Percentiles rank a stretch among this genome's conserved stretches.
phyloP scores from a whole-genome alignment of 345 rosid genomes.

The Moringa oleifera region DNA sequence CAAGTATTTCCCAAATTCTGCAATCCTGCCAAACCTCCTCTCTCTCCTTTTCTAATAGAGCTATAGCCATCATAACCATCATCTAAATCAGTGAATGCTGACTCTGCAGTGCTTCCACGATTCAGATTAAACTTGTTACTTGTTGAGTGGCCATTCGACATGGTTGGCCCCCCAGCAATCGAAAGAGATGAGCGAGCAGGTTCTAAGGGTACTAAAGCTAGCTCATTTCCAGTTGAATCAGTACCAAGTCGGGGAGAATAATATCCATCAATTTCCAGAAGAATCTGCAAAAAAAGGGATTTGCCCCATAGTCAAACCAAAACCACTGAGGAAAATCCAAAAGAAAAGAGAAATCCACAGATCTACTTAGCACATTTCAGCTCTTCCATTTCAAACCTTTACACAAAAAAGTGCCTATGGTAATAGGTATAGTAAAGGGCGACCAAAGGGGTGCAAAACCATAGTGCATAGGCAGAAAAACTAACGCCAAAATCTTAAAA shows the following conservation, averaged over 20 bases:
- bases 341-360: not conserved
- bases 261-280: conserved; percentile 56
- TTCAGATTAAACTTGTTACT: conserved; percentile 31
- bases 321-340: not conserved
- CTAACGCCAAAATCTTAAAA: too few relatives aligned
- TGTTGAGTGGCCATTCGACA: conserved; percentile 65
- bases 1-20: conserved; percentile 96
- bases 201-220: conserved; percentile 69
- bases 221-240: conserved; percentile 62
- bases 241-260: conserved; percentile 38
- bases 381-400: not conserved
- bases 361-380: not conserved
- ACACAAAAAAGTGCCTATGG: not conserved
- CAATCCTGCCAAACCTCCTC: conserved; percentile 79
- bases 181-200: conserved; percentile 54
- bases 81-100: conserved; percentile 31
- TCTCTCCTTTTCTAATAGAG: conserved; percentile 47
- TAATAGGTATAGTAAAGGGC: too few relatives aligned
- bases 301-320: conserved; percentile 8
- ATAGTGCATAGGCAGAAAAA: too few relatives aligned
- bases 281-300: conserved; percentile 48
- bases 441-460: not conserved
- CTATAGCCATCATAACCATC: conserved; percentile 35
- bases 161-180: conserved; percentile 77
- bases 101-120: conserved; percentile 37